phyloP scores from a whole-genome alignment of 1,139 yeast genomes.

The Hemisphaericaspora lyxosophila region DNA sequence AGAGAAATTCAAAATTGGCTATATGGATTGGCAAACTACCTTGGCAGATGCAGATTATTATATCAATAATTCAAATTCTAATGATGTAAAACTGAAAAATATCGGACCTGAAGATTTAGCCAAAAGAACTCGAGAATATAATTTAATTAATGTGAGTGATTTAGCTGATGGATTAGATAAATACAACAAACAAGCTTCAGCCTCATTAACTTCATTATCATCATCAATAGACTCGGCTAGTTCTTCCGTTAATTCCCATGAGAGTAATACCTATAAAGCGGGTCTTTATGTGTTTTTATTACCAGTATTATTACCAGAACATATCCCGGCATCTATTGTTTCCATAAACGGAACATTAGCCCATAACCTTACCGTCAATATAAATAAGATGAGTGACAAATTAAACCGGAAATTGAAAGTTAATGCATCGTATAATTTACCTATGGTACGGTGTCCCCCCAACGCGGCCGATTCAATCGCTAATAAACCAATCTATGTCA shows the following conservation, averaged over 20 bases:
- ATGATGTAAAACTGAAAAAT: constrained; percentile 29
- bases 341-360: constrained; percentile 53
- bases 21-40: constrained; percentile 46
- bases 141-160: constrained; percentile 24
- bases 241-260: constrained; percentile 2
- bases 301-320: constrained; percentile 68
- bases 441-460: constrained; percentile 78
- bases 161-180: constrained; percentile 15
- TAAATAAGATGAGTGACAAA: constrained; percentile 37
- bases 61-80: constrained; percentile 39
- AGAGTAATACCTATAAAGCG: constrained; percentile 43
- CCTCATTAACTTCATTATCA: background rate
- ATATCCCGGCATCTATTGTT: constrained; percentile 67
- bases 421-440: constrained; percentile 37
- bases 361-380: constrained; percentile 35
- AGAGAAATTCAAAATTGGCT: constrained; percentile 52
- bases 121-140: constrained; percentile 36
- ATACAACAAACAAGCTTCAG: constrained; percentile 6
- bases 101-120: constrained; percentile 38
- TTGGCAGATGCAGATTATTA: constrained; percentile 48
- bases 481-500: constrained; percentile 80
- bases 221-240: constrained; percentile 2
- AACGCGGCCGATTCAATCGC: constrained; percentile 69
- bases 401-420: constrained; percentile 34
- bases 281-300: constrained; percentile 80